Base-by-base conservation (phyloP, 1,284 basidiomycete species). In the Coniferiporia sulphurascens region DNA sequence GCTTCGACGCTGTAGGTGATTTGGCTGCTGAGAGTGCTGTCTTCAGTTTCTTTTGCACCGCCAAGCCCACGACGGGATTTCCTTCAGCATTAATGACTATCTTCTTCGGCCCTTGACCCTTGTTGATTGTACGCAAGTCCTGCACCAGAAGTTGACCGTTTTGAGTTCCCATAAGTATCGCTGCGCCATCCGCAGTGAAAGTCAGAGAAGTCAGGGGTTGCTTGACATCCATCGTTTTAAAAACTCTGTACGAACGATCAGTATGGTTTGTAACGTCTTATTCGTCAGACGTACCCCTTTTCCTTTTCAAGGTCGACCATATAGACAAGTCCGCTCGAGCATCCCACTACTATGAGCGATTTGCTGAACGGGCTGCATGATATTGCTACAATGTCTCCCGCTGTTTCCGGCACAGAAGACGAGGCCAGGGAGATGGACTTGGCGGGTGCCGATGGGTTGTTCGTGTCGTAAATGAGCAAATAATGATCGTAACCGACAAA, bases 301-400 rank as follows among this genome's bases (percentile, higher is more conserved):
- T 89, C 87, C 68, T 88, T 89, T 56, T 89, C 86, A 32, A 90
- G 68, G 66, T 90, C 87, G 50, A 89, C 71, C 7, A 89, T 73
- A 3, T 71, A 76, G 12, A 88, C 74, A 36, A 72, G 72, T 0
- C 85, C 85, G 4, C 71, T 73, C n/a, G 77, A 73, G 49, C 78
- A 83, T 0, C 78, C 80, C 41, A 78, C 77, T 8, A 83, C 83
- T 13, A 86, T 74, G 45, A 89, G 72, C 0, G 83, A 85, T 71
- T 85, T 87, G 70, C 86, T 89, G 69, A 87, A 89, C 4, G 87
- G 85, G 61, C 87, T 89, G 64, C 80, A 82, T 6, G 82, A 73
- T 15, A 89, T 71, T 5, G 76, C 77, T 2, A 78, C 70, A 13
- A 88, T 76, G 15, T 78, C 69, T 7, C 79, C 79, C 0, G 45